Percentiles rank a stretch among this genome's conserved stretches.
Evolutionary conservation across 2,329 filamentous ascomycete species (phyloP).

Genomic region (Verticillium klebahnii): DNA sequence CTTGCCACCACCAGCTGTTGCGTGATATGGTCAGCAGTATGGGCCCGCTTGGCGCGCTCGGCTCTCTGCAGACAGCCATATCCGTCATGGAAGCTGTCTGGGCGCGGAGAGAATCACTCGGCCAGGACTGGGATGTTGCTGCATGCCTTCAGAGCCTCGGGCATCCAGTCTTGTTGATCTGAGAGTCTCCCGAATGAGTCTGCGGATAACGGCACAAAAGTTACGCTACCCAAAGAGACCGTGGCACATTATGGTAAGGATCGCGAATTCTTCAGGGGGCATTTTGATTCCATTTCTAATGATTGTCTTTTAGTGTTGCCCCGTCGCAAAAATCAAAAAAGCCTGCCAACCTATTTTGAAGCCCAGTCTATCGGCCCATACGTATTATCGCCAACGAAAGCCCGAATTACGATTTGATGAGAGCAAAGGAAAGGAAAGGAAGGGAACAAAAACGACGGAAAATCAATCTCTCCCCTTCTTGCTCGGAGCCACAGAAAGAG

Average conservation of each 20-base stretch:
- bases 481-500: background rate
- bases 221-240: too few relatives aligned
- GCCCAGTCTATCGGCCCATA: conserved; percentile 7
- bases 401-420: background rate
- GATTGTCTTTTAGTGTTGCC: background rate
- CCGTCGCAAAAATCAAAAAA: background rate
- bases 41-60: conserved; percentile 38
- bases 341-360: background rate
- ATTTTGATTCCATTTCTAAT: background rate
- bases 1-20: conserved; percentile 36
- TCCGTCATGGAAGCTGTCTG: conserved; percentile 43
- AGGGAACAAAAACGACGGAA: background rate
- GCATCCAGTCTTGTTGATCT: conserved; percentile 33
- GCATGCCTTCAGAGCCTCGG: conserved; percentile 37
- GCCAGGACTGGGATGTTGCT: conserved; percentile 38
- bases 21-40: conserved; percentile 34
- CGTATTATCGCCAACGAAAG: background rate
- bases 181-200: background rate
- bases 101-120: conserved; percentile 30
- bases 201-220: too few relatives aligned
- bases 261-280: too few relatives aligned
- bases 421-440: background rate
- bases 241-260: too few relatives aligned
- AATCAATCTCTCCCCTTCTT: background rate
- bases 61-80: conserved; percentile 37